A percentile compares a stretch with the other conserved stretches of the same genome.
These are phyloP conservation scores for Alternaria gaisen DNA, from an alignment of 2,329 filamentous ascomycete genomes.

Conservation along the genomic window DNA sequence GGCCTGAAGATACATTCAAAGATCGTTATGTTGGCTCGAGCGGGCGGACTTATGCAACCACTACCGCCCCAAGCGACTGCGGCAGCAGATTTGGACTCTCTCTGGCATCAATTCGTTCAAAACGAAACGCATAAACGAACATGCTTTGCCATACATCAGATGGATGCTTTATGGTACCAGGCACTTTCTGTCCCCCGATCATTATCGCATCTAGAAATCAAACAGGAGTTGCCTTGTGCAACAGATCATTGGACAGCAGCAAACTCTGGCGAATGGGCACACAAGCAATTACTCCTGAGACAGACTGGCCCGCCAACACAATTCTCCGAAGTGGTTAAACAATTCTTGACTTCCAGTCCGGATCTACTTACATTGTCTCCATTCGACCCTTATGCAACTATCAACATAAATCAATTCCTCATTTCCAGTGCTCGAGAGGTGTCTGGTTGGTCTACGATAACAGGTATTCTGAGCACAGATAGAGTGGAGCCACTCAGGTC, in stretches of 20 bases:
- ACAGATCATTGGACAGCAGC: slow-evolving; percentile 21
- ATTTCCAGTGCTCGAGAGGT: slow-evolving; percentile 34
- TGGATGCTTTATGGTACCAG: slow-evolving; percentile 35
- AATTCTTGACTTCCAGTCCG: slow-evolving; percentile 22
- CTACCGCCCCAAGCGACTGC: slow-evolving; percentile 11
- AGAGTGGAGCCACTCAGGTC: slow-evolving; percentile 26
- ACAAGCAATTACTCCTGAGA: slow-evolving; percentile 19
- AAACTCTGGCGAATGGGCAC: slow-evolving; percentile 27
- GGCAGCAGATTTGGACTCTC: slow-evolving; percentile 23
- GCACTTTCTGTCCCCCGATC: slow-evolving; percentile 33
- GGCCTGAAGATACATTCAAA: slow-evolving; percentile 34
- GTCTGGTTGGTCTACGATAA: slow-evolving; percentile 37
- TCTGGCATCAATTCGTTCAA: slow-evolving; percentile 26
- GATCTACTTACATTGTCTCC: slow-evolving; percentile 7
- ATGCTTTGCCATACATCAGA: slow-evolving; percentile 30
- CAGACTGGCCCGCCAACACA: slow-evolving; percentile 16
- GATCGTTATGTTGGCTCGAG: slow-evolving; percentile 29
- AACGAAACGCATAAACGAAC: slow-evolving; percentile 28
- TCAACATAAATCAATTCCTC: slow-evolving; percentile 35
- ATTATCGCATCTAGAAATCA: slow-evolving; percentile 31
- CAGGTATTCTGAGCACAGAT: slow-evolving; percentile 33
- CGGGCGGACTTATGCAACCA: slow-evolving; percentile 28
- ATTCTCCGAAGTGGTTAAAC: slow-evolving; percentile 28
- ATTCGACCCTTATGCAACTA: slow-evolving; percentile 33
- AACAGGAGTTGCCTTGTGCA: slow-evolving; percentile 24